Conservation (phyloP, 257 asterid species). For the Solanum paucissectum region DNA sequence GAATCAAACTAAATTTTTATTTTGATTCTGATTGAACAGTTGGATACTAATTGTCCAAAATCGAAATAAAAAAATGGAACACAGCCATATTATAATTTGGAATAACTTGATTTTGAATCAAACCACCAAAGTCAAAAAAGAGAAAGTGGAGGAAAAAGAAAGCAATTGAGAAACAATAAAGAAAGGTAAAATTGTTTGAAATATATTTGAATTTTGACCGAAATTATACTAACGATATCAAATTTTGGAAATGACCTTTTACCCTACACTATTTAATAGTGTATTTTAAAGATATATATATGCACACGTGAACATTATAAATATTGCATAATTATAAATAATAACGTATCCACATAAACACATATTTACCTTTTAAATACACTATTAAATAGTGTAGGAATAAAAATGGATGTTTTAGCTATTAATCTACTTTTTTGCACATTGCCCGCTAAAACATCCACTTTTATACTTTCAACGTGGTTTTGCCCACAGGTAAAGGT, state of each 20-base stretch:
- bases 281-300: too few relatives aligned
- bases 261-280: too few relatives aligned
- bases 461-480: background rate
- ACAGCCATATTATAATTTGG: background rate
- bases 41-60: background rate
- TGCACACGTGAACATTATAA: too few relatives aligned
- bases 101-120: background rate
- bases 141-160: background rate
- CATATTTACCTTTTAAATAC: too few relatives aligned
- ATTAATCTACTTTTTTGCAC: background rate
- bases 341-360: too few relatives aligned
- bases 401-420: too few relatives aligned
- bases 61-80: background rate
- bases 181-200: background rate
- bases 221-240: too few relatives aligned
- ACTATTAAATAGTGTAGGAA: too few relatives aligned
- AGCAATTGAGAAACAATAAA: background rate
- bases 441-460: background rate
- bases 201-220: too few relatives aligned
- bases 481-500: background rate
- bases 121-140: background rate
- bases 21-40: background rate
- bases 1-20: background rate
- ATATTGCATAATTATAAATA: too few relatives aligned
- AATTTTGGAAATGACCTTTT: too few relatives aligned